Evolutionary conservation across 495 filamentous ascomycete species (phyloP).

Genomic region (Cryomyces minteri): DNA sequence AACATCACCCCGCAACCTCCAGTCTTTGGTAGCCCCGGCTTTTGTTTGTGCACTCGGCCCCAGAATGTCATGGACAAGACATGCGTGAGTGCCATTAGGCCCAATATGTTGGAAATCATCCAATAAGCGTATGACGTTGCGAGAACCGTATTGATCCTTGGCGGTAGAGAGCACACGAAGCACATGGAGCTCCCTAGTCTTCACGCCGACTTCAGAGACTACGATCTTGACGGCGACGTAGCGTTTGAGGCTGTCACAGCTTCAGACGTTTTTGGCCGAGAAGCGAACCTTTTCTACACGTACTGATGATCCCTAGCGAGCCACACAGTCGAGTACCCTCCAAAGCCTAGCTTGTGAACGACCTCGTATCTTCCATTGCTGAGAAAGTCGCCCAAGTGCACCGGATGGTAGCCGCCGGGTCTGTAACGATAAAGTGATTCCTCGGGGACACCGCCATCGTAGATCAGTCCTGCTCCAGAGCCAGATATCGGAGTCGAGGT

Average conservation of each 20-base stretch:
- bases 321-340: slow-evolving; percentile 27
- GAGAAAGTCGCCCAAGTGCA: slow-evolving; percentile 19
- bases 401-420: slow-evolving; percentile 25
- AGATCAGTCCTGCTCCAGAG: too few species aligned
- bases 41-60: slow-evolving; percentile 4
- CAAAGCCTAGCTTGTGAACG: slow-evolving; percentile 25
- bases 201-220: neutral
- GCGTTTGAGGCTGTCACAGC: neutral
- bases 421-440: slow-evolving; percentile 14
- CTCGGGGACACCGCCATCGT: neutral
- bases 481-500: too few species aligned
- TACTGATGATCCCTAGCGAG: slow-evolving; percentile 18
- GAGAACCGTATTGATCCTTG: neutral
- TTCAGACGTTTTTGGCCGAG: neutral
- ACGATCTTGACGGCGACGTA: neutral
- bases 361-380: slow-evolving; percentile 20
- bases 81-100: slow-evolving; percentile 13
- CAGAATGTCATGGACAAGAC: slow-evolving; percentile 20
- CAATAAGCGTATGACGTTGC: slow-evolving; percentile 14
- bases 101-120: slow-evolving; percentile 18
- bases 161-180: neutral
- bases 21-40: neutral
- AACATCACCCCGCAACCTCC: slow-evolving; percentile 14
- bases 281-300: too few species aligned
- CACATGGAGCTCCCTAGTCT: neutral